phyloP scores from a whole-genome alignment of 129 eudicot species.

The Gnaphalium uliginosum region DNA sequence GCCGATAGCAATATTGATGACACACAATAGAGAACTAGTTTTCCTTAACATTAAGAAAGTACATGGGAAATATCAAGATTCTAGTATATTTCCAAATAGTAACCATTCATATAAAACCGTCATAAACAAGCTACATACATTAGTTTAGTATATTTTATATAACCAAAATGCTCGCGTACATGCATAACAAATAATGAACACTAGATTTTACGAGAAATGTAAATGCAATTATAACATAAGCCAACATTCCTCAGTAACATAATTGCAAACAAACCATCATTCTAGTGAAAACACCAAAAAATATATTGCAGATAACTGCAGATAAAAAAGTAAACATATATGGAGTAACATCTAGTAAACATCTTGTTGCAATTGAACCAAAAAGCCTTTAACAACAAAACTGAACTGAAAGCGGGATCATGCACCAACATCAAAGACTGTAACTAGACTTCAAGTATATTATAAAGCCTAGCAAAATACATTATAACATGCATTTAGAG shows the following conservation, averaged over 20 bases:
- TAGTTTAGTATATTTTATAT: no score
- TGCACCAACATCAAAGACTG: slow-evolving; percentile 2
- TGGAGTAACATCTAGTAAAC: neutral
- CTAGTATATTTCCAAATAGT: neutral
- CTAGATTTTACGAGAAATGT: neutral
- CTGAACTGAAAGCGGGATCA: neutral
- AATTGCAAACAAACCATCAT: neutral
- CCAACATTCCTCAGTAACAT: neutral
- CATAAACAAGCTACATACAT: neutral
- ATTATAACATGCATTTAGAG: neutral
- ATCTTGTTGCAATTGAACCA: slow-evolving; percentile 5
- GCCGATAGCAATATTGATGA: neutral
- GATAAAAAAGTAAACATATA: neutral
- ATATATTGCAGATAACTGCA: neutral
- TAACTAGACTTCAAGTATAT: neutral
- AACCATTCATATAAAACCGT: neutral
- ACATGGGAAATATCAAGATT: neutral
- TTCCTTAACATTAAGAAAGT: neutral
- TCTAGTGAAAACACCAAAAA: neutral
- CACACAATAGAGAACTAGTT: neutral
- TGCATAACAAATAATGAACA: neutral
- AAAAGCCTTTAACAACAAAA: neutral
- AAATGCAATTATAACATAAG: slow-evolving; percentile 2
- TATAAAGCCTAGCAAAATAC: neutral
- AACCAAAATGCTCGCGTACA: neutral